A percentile compares a stretch with the other conserved stretches of the same genome.
Evolutionary conservation across 2,329 filamentous ascomycete genomes (phyloP).

Genomic region (Ophiostoma australiae): DNA sequence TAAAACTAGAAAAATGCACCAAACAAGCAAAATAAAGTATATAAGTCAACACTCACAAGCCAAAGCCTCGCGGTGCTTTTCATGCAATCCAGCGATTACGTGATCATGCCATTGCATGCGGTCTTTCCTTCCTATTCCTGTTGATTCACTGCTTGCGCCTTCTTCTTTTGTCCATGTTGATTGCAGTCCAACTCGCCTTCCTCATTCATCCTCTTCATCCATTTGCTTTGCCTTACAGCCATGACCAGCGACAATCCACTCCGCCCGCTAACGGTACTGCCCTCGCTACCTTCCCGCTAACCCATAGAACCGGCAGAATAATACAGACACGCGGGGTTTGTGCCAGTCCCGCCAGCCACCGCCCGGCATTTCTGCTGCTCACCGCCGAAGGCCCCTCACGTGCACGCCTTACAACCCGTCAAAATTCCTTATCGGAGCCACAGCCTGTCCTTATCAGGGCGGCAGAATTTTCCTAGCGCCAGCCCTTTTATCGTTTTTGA

Average conservation of each 20-base stretch:
- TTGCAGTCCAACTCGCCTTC: background rate
- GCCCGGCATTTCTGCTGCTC: background rate
- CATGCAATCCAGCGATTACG: background rate
- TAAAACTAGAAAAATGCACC: background rate
- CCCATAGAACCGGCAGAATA: conserved; percentile 25
- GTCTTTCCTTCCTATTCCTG: background rate
- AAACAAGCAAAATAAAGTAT: conserved; percentile 4
- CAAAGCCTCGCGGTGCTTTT: background rate
- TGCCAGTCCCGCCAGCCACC: conserved; percentile 17
- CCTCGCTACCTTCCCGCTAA: background rate
- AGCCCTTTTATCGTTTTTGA: conserved; percentile 19
- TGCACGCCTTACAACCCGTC: background rate
- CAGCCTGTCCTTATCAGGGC: conserved; percentile 24
- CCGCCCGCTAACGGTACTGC: background rate
- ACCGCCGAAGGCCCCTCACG: conserved; percentile 14
- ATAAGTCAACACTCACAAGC: background rate
- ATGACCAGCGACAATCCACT: background rate
- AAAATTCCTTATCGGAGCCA: conserved; percentile 20
- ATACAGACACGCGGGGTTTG: conserved; percentile 14
- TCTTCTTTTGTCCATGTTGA: background rate
- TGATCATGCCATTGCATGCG: background rate
- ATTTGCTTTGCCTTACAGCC: background rate
- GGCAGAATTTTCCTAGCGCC: conserved; percentile 28
- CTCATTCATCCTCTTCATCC: background rate
- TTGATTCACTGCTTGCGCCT: background rate